Evolutionary conservation across 768 basidiomycete species (phyloP).

Genomic region (Tricholoma flavovirens): DNA sequence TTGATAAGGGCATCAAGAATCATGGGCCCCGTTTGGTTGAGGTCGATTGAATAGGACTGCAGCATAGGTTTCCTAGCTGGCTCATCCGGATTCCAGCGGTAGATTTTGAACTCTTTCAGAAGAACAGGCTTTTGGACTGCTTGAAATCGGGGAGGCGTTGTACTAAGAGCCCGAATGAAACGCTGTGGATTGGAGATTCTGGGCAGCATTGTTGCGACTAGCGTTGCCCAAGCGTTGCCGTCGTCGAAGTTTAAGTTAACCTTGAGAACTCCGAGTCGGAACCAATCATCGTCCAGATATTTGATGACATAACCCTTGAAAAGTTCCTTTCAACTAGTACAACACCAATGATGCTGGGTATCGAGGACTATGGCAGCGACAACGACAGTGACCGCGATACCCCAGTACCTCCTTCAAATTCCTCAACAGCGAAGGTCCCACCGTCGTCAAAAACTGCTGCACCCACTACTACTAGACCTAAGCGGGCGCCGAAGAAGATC

Average conservation of each 20-base stretch:
- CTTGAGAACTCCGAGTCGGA: no score
- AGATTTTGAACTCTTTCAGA: slow-evolving; percentile 96
- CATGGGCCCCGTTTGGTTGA: slow-evolving; percentile 96
- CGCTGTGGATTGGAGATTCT: slow-evolving; percentile 8
- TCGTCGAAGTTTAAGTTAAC: no score
- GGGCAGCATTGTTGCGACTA: slow-evolving; percentile 12
- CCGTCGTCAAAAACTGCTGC: slow-evolving; percentile 19
- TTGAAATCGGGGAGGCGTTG: slow-evolving; percentile 20
- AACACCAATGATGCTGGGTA: slow-evolving; percentile 72
- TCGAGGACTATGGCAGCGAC: slow-evolving; percentile 76
- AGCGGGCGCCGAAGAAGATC: slow-evolving; percentile 51
- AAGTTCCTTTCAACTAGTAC: background rate
- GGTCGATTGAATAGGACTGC: slow-evolving; percentile 87
- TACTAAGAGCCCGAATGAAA: slow-evolving; percentile 11
- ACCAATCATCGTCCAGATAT: background rate
- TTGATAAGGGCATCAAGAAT: slow-evolving; percentile 93
- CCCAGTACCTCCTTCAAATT: slow-evolving; percentile 6
- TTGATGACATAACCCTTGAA: background rate
- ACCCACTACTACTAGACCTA: slow-evolving; percentile 33
- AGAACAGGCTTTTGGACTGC: slow-evolving; percentile 63
- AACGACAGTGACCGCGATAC: slow-evolving; percentile 39
- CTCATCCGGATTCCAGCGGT: slow-evolving; percentile 98
- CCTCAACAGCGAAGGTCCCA: background rate
- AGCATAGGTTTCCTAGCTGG: slow-evolving; percentile 87
- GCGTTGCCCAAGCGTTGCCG: background rate